Percentiles rank a stretch among this genome's conserved stretches.
Conservation (phyloP, 148 eudicot genomes). For the Rheum nobile region DNA sequence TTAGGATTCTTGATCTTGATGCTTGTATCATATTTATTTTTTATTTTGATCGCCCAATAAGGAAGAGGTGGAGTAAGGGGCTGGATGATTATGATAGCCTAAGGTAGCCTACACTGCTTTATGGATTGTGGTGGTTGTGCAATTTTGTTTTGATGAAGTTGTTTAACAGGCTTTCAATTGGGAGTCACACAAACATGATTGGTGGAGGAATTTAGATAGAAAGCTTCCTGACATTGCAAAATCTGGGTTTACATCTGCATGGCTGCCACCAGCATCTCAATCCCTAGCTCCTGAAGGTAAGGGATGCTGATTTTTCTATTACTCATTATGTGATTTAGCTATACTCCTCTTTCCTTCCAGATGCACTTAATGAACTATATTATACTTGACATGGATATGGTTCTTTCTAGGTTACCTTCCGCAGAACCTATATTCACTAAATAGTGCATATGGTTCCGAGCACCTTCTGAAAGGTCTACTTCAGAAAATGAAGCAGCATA, state of each 20-base stretch:
- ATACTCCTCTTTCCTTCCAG: neutral
- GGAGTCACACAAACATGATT: constrained; percentile 84
- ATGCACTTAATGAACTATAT: neutral
- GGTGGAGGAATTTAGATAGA: constrained; percentile 74
- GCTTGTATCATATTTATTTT: neutral
- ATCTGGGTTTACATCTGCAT: constrained; percentile 79
- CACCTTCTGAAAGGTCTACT: constrained; percentile 53
- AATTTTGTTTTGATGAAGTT: neutral
- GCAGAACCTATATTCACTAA: constrained; percentile 75
- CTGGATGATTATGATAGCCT: neutral
- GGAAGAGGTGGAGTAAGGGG: neutral
- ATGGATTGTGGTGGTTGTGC: neutral
- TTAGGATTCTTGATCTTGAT: neutral
- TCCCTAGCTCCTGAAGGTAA: constrained; percentile 77
- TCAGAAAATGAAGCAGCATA: constrained; percentile 58
- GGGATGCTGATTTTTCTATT: neutral
- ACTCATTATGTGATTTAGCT: neutral
- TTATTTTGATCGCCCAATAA: neutral
- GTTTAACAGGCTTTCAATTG: constrained; percentile 77
- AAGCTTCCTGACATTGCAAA: constrained; percentile 72
- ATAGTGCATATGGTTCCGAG: constrained; percentile 85
- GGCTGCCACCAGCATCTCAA: constrained; percentile 82
- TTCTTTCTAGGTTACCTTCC: constrained; percentile 73
- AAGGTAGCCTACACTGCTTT: neutral
- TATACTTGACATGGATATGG: neutral